Evolutionary conservation across 176 grass and related monocot species (phyloP).

Genomic region (Eragrostis nindensis): DNA sequence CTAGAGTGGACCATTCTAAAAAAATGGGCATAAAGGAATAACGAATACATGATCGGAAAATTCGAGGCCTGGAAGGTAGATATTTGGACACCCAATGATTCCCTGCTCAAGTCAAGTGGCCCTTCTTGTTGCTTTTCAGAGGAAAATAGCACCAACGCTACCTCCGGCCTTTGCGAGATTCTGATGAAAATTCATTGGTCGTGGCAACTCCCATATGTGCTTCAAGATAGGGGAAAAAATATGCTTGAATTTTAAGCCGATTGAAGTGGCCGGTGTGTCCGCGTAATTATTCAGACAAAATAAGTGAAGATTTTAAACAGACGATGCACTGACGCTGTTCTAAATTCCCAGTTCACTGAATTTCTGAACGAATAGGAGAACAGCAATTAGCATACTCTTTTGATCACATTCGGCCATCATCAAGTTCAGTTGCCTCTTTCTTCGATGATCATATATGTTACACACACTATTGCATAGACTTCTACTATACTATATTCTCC

Average conservation of each 20-base stretch:
- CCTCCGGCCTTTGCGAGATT: not conserved
- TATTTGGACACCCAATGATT: not conserved
- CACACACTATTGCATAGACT: not conserved
- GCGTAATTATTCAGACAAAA: too few species aligned
- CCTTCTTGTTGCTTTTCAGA: not conserved
- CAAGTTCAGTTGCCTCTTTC: not conserved
- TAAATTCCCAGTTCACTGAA: not conserved
- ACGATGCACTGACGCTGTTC: not conserved
- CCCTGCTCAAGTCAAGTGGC: not conserved
- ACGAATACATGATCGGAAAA: not conserved
- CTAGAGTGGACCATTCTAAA: not conserved
- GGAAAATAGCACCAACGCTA: not conserved
- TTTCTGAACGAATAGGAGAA: not conserved
- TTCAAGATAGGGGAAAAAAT: not conserved
- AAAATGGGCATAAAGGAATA: slow-evolving; percentile 8
- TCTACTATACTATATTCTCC: not conserved
- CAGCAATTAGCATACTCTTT: not conserved
- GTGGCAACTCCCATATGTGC: not conserved
- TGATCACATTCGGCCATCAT: not conserved
- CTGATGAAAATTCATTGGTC: not conserved
- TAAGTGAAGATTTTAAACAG: not conserved
- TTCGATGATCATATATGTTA: not conserved
- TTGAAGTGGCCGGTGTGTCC: not conserved
- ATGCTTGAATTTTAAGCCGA: not conserved
- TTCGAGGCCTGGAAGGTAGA: not conserved